Percentiles rank a stretch among this genome's conserved stretches.
phyloP scores from a whole-genome alignment of 2,329 filamentous ascomycete genomes.

The Epichloe typhina region DNA sequence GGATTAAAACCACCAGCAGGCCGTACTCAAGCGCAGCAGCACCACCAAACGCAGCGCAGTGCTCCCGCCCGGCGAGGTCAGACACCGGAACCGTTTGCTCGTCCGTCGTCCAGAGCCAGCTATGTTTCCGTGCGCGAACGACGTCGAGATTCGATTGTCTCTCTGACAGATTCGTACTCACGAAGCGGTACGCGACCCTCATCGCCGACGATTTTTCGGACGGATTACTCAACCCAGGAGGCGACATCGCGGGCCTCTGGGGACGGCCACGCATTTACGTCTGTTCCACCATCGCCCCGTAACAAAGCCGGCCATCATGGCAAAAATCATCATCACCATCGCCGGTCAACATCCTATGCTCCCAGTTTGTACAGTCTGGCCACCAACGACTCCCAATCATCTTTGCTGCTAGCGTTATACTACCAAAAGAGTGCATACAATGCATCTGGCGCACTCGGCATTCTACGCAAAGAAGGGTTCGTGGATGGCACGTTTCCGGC shows the following conservation, averaged over 20 bases:
- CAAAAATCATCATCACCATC: slow-evolving; percentile 7
- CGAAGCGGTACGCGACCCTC: slow-evolving; percentile 31
- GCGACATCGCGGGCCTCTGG: slow-evolving; percentile 9
- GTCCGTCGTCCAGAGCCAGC: slow-evolving; percentile 32
- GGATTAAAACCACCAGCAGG: slow-evolving; percentile 4
- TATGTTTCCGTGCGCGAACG: slow-evolving; percentile 38
- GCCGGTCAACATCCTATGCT: slow-evolving; percentile 20
- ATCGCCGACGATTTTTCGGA: slow-evolving; percentile 25
- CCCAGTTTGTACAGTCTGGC: slow-evolving; percentile 49
- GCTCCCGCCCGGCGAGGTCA: slow-evolving; percentile 4
- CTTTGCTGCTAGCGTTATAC: slow-evolving; percentile 36
- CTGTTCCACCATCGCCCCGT: slow-evolving; percentile 12
- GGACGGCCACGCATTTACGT: slow-evolving; percentile 7
- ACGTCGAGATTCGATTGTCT: slow-evolving; percentile 40
- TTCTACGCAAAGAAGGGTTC: slow-evolving; percentile 36
- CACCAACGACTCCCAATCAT: slow-evolving; percentile 42
- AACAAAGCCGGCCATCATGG: slow-evolving; percentile 3
- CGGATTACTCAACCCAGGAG: slow-evolving; percentile 14
- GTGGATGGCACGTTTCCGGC: slow-evolving; percentile 46
- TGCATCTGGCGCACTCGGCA: slow-evolving; percentile 33
- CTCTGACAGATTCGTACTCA: slow-evolving; percentile 42
- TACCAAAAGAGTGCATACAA: slow-evolving; percentile 35
- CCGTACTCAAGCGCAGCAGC: slow-evolving; percentile 4
- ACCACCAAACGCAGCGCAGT: slow-evolving; percentile 1
- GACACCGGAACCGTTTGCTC: slow-evolving; percentile 17